Percentiles rank a stretch among this genome's conserved stretches.
Conservation (phyloP, 768 basidiomycete genomes). For the Lactifluus volemus region DNA sequence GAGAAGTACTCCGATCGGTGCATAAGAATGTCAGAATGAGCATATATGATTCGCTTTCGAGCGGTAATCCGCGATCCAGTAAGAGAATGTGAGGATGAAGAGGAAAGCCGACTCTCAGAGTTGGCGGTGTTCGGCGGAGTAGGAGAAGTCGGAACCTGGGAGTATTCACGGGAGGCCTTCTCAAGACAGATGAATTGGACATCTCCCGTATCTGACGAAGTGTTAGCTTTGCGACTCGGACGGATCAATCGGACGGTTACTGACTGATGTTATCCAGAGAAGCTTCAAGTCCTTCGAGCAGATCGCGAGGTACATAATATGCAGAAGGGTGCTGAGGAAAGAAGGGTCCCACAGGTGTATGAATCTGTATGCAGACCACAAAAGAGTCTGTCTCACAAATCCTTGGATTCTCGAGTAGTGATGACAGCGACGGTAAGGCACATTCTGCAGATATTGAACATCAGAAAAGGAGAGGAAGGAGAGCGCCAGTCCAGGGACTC, state of each 20-base stretch:
- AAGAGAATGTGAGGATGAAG: slow-evolving; percentile 35
- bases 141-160: slow-evolving; percentile 23
- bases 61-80: slow-evolving; percentile 41
- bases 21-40: slow-evolving; percentile 68
- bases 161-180: slow-evolving; percentile 28
- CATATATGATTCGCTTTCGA: slow-evolving; percentile 67
- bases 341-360: slow-evolving; percentile 44
- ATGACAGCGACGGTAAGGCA: slow-evolving; percentile 51
- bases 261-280: slow-evolving; percentile 64
- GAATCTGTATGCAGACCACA: slow-evolving; percentile 67
- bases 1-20: slow-evolving; percentile 73
- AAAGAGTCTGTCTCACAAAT: slow-evolving; percentile 59
- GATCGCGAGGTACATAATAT: slow-evolving; percentile 55
- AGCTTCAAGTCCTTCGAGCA: slow-evolving; percentile 60
- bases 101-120: slow-evolving; percentile 31
- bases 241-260: slow-evolving; percentile 18
- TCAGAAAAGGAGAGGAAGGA: background rate
- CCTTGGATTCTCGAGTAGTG: slow-evolving; percentile 47
- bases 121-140: slow-evolving; percentile 25
- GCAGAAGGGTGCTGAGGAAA: slow-evolving; percentile 59
- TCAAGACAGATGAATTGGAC: slow-evolving; percentile 71
- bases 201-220: slow-evolving; percentile 55
- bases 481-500: slow-evolving; percentile 18
- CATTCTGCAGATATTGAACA: slow-evolving; percentile 36
- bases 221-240: background rate